These are phyloP conservation scores for Pogostemon cablin DNA, from an alignment of 257 asterid genomes.

Conservation along the genomic window DNA sequence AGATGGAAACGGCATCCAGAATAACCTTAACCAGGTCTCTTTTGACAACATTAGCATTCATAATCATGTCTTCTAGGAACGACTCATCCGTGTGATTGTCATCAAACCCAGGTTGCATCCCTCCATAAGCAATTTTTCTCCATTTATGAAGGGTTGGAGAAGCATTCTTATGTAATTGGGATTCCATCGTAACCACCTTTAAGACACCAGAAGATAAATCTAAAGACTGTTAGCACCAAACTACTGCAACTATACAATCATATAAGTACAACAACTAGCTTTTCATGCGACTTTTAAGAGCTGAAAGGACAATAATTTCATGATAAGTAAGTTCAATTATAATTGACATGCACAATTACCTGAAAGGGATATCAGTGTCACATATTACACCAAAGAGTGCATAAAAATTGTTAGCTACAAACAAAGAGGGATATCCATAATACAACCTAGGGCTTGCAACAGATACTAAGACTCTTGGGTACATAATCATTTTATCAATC, in stretches of 20 bases:
- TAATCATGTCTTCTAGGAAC: conserved; percentile 87
- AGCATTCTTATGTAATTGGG: conserved; percentile 34
- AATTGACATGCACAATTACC: too few species aligned
- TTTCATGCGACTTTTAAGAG: background rate
- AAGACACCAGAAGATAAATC: conserved; percentile 12
- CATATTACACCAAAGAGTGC: too few species aligned
- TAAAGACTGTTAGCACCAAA: conserved; percentile 25
- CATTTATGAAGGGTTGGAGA: conserved; percentile 59
- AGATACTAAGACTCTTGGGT: too few species aligned
- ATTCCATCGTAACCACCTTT: conserved; percentile 45
- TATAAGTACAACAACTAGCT: background rate
- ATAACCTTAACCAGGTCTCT: conserved; percentile 83
- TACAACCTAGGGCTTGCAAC: too few species aligned
- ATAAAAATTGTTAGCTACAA: too few species aligned
- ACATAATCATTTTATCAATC: too few species aligned
- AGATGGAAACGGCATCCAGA: conserved; percentile 79
- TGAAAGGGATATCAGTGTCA: too few species aligned
- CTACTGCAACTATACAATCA: conserved; percentile 1
- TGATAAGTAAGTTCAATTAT: background rate
- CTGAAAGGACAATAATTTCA: background rate
- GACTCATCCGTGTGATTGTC: conserved; percentile 92
- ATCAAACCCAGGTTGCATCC: conserved; percentile 90
- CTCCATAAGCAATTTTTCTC: conserved; percentile 92
- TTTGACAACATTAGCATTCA: conserved; percentile 95
- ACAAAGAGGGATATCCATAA: too few species aligned